Evolutionary conservation across 805 yeast genomes (phyloP).

Genomic region (Cyberlindnera euphorbiiphila): DNA sequence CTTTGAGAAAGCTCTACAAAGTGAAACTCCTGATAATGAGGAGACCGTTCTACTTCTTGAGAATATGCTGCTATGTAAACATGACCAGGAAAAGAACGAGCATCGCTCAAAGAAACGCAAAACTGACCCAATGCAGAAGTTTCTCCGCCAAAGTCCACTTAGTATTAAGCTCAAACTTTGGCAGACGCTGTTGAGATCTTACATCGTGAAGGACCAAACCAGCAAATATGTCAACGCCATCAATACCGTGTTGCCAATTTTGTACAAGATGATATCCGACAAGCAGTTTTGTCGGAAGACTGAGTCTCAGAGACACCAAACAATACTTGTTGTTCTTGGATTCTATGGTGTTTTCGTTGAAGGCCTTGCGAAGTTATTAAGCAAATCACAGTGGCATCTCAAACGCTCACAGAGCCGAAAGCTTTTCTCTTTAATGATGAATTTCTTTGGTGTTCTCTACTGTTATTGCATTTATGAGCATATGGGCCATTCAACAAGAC

Average conservation of each 20-base stretch:
- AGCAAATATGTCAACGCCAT: constrained; percentile 45
- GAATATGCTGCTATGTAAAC: constrained; percentile 33
- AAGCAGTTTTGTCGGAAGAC: constrained; percentile 23
- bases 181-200: constrained; percentile 63
- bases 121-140: constrained; percentile 54
- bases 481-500: constrained; percentile 17
- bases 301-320: constrained; percentile 35
- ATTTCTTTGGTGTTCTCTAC: constrained; percentile 42
- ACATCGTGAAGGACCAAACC: constrained; percentile 31
- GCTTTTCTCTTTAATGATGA: too few species aligned
- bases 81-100: constrained; percentile 26
- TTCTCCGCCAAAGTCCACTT: constrained; percentile 60
- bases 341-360: constrained; percentile 49
- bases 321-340: constrained; percentile 47
- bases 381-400: constrained; percentile 37
- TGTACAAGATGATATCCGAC: constrained; percentile 32
- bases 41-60: constrained; percentile 40
- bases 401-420: too few species aligned
- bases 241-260: constrained; percentile 44
- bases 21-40: constrained; percentile 23
- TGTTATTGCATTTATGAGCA: constrained; percentile 34
- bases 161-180: constrained; percentile 70
- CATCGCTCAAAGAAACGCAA: too few species aligned
- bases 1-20: constrained; percentile 41
- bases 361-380: constrained; percentile 31